Conservation (phyloP, 768 basidiomycete genomes). For the Auriscalpium microsporum region DNA sequence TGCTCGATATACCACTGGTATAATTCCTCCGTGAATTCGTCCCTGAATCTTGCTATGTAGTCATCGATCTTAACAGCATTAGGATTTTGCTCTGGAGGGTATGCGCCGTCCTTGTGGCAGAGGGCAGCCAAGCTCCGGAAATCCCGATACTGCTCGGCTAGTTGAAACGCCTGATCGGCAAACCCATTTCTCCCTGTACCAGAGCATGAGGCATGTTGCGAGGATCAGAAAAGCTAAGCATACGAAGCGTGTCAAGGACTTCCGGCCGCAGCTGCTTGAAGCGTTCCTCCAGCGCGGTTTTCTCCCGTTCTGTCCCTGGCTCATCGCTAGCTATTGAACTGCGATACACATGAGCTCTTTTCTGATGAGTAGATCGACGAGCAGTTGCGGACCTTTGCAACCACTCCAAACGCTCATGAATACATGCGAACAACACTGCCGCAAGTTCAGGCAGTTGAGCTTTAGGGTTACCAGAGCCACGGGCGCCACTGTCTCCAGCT, state of each 20-base stretch:
- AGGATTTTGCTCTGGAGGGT: slow-evolving; percentile 56
- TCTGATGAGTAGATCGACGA: too few relatives aligned
- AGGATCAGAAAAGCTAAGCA: slow-evolving; percentile 18
- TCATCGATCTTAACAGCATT: slow-evolving; percentile 50
- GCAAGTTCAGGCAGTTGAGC: slow-evolving; percentile 61
- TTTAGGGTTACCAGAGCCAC: slow-evolving; percentile 29
- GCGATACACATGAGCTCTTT: neutral
- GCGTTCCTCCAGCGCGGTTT: slow-evolving; percentile 50
- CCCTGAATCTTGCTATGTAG: slow-evolving; percentile 73
- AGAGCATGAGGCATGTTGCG: neutral
- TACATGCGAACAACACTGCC: slow-evolving; percentile 50
- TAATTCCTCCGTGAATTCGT: slow-evolving; percentile 82
- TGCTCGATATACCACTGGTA: slow-evolving; percentile 91
- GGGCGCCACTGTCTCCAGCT: slow-evolving; percentile 22
- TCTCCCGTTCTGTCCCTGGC: slow-evolving; percentile 45
- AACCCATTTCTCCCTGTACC: slow-evolving; percentile 56
- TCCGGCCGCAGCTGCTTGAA: slow-evolving; percentile 70
- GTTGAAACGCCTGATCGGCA: slow-evolving; percentile 60
- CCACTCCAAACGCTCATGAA: slow-evolving; percentile 65
- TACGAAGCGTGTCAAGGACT: slow-evolving; percentile 74
- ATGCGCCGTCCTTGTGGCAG: slow-evolving; percentile 62
- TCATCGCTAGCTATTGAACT: slow-evolving; percentile 42
- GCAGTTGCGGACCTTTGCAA: slow-evolving; percentile 39
- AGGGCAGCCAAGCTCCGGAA: slow-evolving; percentile 80
- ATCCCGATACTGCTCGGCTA: slow-evolving; percentile 84